Base-by-base conservation (phyloP, 805 yeast species). In the Sugiyamaella floridensis region DNA sequence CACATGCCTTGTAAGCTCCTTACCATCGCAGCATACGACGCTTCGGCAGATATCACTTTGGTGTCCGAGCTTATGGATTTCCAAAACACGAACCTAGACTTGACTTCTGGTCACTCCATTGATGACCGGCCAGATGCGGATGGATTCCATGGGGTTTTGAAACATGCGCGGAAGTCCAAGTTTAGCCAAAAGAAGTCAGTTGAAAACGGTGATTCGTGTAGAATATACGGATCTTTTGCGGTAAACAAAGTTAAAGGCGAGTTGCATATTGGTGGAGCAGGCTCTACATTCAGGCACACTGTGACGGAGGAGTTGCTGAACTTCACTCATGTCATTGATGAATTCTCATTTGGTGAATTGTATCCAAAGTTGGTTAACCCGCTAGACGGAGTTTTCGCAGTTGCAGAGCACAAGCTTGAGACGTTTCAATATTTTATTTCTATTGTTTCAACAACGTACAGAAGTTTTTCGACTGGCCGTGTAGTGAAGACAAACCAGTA, bases 311-410 rank as follows among this genome's bases (percentile, higher is more conserved):
- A 40, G 82, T 76, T 55, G 19, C 69, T 87, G 54, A 86, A 92
- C 63, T 85, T 92, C 65, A 78, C 96, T 0, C 99, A 93, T 68
- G 80, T 81, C 4, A 83, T 93, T 55, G 79, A 80, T 55, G 98
- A 92, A 67, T 80, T 89, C 57, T 89, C 97, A 10, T 92, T 83
- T 69, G 99, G 99, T 12, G 87, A 81, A 40, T 89, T 85, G 67
- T 89, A 81, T 63, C 97, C 99, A 2, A 85, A 79, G 60, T 75
- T 90, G 57, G 77, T 84, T 60, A 92, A 92, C 64, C 95, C 97
- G n/a, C 75, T 93, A 57, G 98, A 93, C 67, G 75, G 75, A 46
- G 83, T 92, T 0, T 85, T 81, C 0, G 79, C 83, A 58, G 52
- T 68, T 18, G 76, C 89, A 1, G 71, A 73, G 0, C 73, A 77